phyloP scores from a whole-genome alignment of 257 asterid species.

The Solanum okadae region DNA sequence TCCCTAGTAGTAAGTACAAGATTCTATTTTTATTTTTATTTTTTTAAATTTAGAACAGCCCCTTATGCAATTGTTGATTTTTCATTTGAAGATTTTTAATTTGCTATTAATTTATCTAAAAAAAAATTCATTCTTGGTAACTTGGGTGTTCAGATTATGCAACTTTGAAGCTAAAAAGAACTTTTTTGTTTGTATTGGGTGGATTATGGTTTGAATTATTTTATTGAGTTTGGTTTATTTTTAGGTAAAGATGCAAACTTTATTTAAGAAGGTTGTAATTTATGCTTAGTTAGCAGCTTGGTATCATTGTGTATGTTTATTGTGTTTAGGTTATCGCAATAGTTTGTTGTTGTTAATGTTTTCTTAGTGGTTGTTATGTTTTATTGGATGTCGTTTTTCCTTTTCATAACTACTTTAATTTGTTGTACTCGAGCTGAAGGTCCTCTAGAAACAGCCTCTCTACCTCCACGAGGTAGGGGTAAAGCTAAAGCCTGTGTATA shows the following conservation, averaged over 20 bases:
- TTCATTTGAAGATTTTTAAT: not conserved
- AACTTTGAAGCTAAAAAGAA: not conserved
- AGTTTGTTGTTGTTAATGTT: not conserved
- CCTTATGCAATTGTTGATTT: not conserved
- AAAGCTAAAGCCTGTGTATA: not conserved
- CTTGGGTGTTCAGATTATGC: not conserved
- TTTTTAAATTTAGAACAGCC: not conserved
- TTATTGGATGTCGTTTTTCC: not conserved
- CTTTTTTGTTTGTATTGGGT: not conserved
- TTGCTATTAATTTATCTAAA: not conserved
- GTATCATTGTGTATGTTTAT: not conserved
- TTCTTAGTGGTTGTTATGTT: not conserved
- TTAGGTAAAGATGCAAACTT: slow-evolving; percentile 21
- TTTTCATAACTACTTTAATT: not conserved
- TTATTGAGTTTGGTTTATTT: slow-evolving; percentile 9
- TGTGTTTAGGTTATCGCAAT: not conserved
- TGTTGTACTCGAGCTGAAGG: not conserved
- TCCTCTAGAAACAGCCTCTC: not conserved
- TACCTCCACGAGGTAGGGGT: not conserved
- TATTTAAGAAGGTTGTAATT: slow-evolving; percentile 28
- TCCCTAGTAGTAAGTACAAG: slow-evolving; percentile 31
- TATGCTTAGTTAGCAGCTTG: slow-evolving; percentile 10
- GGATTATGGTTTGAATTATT: not conserved
- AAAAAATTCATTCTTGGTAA: not conserved
- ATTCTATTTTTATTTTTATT: not conserved